Base-by-base conservation (phyloP, 164 flowering plant genomes). In the Protea cynaroides region DNA sequence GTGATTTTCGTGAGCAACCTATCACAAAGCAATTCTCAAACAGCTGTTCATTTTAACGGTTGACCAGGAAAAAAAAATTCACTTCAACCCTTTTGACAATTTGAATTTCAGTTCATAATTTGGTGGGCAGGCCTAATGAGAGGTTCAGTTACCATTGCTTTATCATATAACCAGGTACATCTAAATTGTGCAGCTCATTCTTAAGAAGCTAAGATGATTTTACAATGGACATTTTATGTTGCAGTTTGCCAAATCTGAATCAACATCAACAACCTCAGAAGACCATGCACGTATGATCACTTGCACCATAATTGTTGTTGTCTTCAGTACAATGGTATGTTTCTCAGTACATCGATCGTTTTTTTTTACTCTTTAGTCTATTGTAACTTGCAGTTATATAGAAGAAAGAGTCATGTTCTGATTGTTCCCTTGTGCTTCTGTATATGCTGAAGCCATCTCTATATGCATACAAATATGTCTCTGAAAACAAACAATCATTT, bases 61-160 rank as follows among this genome's bases (percentile, higher is more conserved):
- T 29, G 34, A 29, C 34, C 1, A 29, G 34, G 4, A 29, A 29
- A 29, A 29, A 29, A 29, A 29, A 29, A 29, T 1, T 29, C 34
- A 29, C 1, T 29, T 7, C 8, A n/a, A 37, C 43, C 29, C 12
- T 61, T 37, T 59, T 25, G 15, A 66, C 65, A 56, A 4, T 69
- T 58, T 24, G 23, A 61, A 40, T 56, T 53, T 63, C 81, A 88
- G 94, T 76, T 84, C 59, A 78, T 86, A 40, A 80, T 86, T 59
- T 86, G 95, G 91, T 88, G 91, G 91, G 88, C 95, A 37, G 95
- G 95, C 58, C 75, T 88, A 21, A 84, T 88, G 88, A 82, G 95
- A 82, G 95, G 95, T 62, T 89, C 95, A 40, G 89, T 88, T 43
- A 80, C 95, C 10, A 76, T 88, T 54, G 95, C 95, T 60, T 74